phyloP scores from a whole-genome alignment of 2,329 filamentous ascomycete genomes.

The Sclerotinia trifoliorum region DNA sequence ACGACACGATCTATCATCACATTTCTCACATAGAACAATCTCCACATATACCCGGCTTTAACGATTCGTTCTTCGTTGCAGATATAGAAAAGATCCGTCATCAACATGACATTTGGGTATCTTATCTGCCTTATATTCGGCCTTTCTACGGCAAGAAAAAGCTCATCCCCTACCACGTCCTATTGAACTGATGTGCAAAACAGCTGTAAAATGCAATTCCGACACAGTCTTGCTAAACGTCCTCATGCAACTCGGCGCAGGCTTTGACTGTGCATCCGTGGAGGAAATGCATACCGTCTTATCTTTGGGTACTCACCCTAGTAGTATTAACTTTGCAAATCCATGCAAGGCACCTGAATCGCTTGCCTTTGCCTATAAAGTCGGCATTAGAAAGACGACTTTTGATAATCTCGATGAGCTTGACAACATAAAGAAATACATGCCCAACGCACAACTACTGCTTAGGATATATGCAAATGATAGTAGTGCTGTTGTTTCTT shows the following conservation, averaged over 20 bases:
- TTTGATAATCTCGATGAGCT: slow-evolving; percentile 3
- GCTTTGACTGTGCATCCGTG: slow-evolving; percentile 2
- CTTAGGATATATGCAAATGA: slow-evolving; percentile 9
- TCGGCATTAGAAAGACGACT: not conserved
- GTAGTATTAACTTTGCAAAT: slow-evolving; percentile 1
- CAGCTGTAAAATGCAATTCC: slow-evolving; percentile 1
- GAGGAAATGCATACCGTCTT: not conserved
- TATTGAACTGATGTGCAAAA: not conserved
- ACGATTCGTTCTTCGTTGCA: not conserved
- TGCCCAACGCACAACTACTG: not conserved
- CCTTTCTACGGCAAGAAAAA: not conserved
- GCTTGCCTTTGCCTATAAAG: slow-evolving; percentile 1
- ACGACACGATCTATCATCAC: not conserved
- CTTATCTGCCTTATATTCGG: not conserved
- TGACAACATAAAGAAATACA: slow-evolving; percentile 5
- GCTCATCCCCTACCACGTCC: not conserved
- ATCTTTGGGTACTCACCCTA: not conserved
- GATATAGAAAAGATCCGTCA: not conserved
- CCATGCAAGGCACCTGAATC: slow-evolving; percentile 2
- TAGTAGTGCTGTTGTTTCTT: not conserved
- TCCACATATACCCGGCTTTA: not conserved
- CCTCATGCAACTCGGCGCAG: not conserved
- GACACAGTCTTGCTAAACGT: not conserved
- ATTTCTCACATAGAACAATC: not conserved
- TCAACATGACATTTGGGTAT: slow-evolving; percentile 3